Percentiles rank a stretch among this genome's conserved stretches.
Evolutionary conservation across 495 filamentous ascomycete genomes (phyloP).

Genomic region (Sporormia fimetaria): DNA sequence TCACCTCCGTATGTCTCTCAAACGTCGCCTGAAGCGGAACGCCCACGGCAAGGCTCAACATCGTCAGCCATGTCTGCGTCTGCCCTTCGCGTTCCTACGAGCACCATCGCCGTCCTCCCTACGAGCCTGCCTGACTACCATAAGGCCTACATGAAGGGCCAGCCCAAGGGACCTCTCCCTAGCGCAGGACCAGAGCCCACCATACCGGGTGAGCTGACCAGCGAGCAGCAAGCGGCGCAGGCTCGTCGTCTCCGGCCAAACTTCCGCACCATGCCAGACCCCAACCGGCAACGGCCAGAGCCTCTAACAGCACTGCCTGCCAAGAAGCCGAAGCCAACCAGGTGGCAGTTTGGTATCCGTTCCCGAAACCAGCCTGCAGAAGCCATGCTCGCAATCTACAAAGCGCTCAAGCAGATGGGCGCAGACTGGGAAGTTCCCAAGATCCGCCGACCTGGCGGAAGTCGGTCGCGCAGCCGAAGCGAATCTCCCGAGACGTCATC

Average conservation of each 20-base stretch:
- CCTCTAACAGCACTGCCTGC: conserved; percentile 37
- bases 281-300: conserved; percentile 54
- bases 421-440: conserved; percentile 67
- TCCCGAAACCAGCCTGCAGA: conserved; percentile 88
- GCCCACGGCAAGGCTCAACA: conserved; percentile 29
- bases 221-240: conserved; percentile 65
- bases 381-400: conserved; percentile 86
- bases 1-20: conserved; percentile 9
- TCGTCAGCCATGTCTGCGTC: conserved; percentile 25
- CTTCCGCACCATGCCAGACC: conserved; percentile 48
- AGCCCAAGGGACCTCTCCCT: conserved; percentile 23
- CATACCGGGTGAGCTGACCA: conserved; percentile 36
- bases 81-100: conserved; percentile 38
- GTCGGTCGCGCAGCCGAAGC: conserved; percentile 20
- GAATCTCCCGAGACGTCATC: conserved; percentile 15
- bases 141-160: conserved; percentile 67
- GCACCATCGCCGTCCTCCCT: conserved; percentile 79
- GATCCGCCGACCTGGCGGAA: conserved; percentile 28
- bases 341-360: conserved; percentile 96
- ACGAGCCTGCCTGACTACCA: conserved; percentile 85
- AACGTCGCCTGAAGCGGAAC: conserved; percentile 15
- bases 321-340: conserved; percentile 59
- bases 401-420: conserved; percentile 73
- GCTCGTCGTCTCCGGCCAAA: conserved; percentile 70
- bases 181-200: not conserved